phyloP scores from a whole-genome alignment of 2,329 filamentous ascomycete genomes.

The Trichoderma endophyticum region DNA sequence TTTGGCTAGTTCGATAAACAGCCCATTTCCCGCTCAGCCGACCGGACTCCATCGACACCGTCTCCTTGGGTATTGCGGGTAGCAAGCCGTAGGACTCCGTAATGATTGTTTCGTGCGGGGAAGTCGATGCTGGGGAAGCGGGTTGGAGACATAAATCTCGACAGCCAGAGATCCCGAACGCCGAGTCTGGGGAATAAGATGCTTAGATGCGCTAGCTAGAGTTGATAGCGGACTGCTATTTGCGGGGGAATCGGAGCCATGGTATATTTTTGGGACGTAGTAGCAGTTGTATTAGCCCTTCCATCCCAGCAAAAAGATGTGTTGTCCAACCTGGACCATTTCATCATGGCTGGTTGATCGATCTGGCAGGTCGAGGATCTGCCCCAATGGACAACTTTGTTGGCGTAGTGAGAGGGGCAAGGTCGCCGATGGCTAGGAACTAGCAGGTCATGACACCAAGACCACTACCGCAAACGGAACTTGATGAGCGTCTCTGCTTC shows the following conservation, averaged over 20 bases:
- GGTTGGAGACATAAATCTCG: not conserved
- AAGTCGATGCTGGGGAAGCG: constrained; percentile 11
- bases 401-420: not conserved
- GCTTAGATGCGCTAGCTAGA: constrained; percentile 11
- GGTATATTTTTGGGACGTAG: not conserved
- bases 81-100: not conserved
- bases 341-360: not conserved
- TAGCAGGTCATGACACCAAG: not conserved
- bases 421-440: not conserved
- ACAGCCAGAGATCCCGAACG: constrained; percentile 8
- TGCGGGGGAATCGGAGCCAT: constrained; percentile 10
- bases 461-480: not conserved
- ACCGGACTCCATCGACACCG: constrained; percentile 8
- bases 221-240: not conserved
- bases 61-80: constrained; percentile 11
- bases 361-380: constrained; percentile 11
- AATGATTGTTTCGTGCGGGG: constrained; percentile 10
- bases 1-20: constrained; percentile 13
- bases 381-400: not conserved
- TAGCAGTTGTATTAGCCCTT: not conserved
- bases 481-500: not conserved
- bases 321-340: not conserved
- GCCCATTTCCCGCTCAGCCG: constrained; percentile 13
- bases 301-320: not conserved
- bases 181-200: constrained; percentile 16